These are phyloP conservation scores for Cryptococcus sp. DNA, from an alignment of 1,284 basidiomycete genomes.

Conservation along the genomic window DNA sequence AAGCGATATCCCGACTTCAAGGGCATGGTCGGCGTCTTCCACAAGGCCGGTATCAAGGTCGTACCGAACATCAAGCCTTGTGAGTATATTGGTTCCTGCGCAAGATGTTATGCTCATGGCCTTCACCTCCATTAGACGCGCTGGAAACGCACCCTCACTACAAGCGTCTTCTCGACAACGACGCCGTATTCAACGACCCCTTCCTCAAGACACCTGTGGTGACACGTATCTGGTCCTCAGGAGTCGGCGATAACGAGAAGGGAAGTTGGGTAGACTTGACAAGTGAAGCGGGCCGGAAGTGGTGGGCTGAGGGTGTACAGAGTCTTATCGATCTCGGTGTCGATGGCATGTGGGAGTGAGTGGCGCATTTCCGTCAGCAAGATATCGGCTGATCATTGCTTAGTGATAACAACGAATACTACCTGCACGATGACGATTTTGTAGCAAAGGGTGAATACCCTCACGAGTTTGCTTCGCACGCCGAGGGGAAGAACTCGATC, in stretches of 20 bases:
- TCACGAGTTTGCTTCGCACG: conserved; percentile 23
- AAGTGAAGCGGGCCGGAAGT: conserved; percentile 46
- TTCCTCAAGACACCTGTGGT: conserved; percentile 42
- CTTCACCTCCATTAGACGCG: conserved; percentile 23
- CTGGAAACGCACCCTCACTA: conserved; percentile 49
- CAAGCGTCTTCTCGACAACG: conserved; percentile 39
- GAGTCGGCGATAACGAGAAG: conserved; percentile 49
- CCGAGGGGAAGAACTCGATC: conserved; percentile 33
- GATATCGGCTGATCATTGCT: neutral
- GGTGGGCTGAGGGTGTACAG: conserved; percentile 54
- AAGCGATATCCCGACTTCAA: conserved; percentile 55
- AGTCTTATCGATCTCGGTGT: conserved; percentile 51
- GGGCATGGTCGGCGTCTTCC: conserved; percentile 50
- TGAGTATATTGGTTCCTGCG: conserved; percentile 24
- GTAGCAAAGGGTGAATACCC: conserved; percentile 33
- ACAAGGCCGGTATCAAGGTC: conserved; percentile 54
- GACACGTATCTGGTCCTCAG: conserved; percentile 54
- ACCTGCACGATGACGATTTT: conserved; percentile 53
- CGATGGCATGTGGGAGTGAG: conserved; percentile 56
- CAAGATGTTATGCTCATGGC: too few relatives aligned
- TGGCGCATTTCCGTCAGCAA: neutral
- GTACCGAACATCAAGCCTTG: conserved; percentile 56
- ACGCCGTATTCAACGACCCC: conserved; percentile 51
- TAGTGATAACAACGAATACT: conserved; percentile 57
- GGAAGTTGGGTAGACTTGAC: conserved; percentile 56